phyloP scores from a whole-genome alignment of 192 early-diverging fungal genomes.

The Podila verticillata region DNA sequence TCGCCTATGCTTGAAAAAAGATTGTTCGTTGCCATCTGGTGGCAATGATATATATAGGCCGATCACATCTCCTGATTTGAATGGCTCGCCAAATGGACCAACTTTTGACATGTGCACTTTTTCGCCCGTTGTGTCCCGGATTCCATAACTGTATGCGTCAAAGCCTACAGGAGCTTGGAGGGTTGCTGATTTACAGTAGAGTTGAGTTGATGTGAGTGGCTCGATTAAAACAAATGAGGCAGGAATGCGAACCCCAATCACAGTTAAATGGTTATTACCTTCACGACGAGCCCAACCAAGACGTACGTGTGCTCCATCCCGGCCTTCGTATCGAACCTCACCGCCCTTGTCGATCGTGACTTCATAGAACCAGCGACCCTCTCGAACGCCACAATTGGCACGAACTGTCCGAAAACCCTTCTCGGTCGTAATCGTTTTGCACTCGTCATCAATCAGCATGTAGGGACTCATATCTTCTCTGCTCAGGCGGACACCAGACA shows the following conservation, averaged over 20 bases:
- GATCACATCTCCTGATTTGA: conserved; percentile 70
- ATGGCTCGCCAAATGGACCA: conserved; percentile 63
- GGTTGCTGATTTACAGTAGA: conserved; percentile 49
- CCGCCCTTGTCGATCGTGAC: conserved; percentile 60
- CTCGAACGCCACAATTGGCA: conserved; percentile 66
- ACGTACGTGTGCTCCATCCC: conserved; percentile 69
- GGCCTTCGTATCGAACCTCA: conserved; percentile 48
- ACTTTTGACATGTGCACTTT: conserved; percentile 64
- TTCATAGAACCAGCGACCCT: conserved; percentile 74
- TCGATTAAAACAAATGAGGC: neutral
- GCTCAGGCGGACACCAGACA: conserved; percentile 57
- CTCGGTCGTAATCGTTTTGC: conserved; percentile 67
- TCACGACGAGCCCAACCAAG: conserved; percentile 71
- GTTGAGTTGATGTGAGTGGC: neutral
- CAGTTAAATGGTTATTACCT: conserved; percentile 56
- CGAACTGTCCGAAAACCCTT: conserved; percentile 72
- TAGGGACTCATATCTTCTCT: conserved; percentile 69
- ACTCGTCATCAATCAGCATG: conserved; percentile 64
- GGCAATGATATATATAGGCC: conserved; percentile 68
- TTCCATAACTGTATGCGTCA: conserved; percentile 72
- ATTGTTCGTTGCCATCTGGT: conserved; percentile 38
- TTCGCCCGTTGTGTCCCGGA: conserved; percentile 71
- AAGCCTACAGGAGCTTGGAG: conserved; percentile 72
- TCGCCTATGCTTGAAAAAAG: conserved; percentile 54
- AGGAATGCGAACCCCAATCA: neutral